Conservation (phyloP, 257 asterid genomes). For the Ajuga chamaepitys region DNA sequence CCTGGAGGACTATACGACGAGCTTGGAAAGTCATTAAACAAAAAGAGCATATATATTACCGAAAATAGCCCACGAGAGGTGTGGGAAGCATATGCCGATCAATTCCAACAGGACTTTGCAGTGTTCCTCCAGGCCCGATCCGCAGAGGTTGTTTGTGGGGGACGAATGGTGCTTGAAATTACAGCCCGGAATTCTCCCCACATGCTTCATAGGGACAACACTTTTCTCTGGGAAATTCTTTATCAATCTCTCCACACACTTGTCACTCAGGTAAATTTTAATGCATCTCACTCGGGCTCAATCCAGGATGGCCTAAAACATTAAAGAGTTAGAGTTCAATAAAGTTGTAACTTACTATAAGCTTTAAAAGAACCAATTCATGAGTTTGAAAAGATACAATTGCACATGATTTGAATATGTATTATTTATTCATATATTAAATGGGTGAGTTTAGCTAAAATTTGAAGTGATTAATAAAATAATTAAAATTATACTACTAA, state of each 20-base stretch:
- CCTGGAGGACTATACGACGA: conserved; percentile 44
- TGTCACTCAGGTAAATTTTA: conserved; percentile 39
- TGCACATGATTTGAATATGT: too few relatives aligned
- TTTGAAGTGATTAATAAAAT: too few relatives aligned
- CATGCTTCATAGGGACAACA: conserved; percentile 28
- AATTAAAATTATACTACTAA: too few relatives aligned
- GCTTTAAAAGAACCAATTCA: too few relatives aligned
- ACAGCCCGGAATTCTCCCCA: conserved; percentile 31
- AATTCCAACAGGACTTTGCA: conserved; percentile 43
- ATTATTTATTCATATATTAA: too few relatives aligned
- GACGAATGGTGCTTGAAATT: conserved; percentile 39
- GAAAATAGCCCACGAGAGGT: conserved; percentile 38
- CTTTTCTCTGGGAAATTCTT: conserved; percentile 45
- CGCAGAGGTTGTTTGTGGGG: conserved; percentile 35
- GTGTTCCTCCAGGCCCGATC: conserved; percentile 41
- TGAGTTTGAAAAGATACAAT: too few relatives aligned
- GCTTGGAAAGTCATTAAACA: conserved; percentile 32
- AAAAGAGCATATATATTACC: conserved; percentile 40
- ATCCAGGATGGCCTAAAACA: too few relatives aligned
- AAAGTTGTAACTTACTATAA: too few relatives aligned
- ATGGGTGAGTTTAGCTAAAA: too few relatives aligned
- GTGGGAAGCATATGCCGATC: conserved; percentile 30
- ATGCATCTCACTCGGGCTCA: too few relatives aligned
- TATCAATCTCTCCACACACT: conserved; percentile 30
- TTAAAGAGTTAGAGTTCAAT: too few relatives aligned